Conservation (phyloP, 805 yeast species). For the Metschnikowia vanudenii region DNA sequence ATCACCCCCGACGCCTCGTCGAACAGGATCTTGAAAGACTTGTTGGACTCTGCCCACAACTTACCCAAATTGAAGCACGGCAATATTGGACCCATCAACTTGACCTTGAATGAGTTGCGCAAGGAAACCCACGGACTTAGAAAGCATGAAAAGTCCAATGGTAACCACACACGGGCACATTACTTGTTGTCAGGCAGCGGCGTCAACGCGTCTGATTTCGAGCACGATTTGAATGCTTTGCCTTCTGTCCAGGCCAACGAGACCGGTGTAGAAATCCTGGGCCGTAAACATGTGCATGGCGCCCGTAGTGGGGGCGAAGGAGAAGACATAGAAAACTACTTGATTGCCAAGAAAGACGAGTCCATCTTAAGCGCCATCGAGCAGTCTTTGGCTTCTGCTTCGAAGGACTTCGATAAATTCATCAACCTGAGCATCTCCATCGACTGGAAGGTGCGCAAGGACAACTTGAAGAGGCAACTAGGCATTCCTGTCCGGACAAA, state of each 20-base stretch:
- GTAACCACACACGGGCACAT: constrained; percentile 68
- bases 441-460: constrained; percentile 82
- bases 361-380: constrained; percentile 81
- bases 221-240: constrained; percentile 48
- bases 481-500: constrained; percentile 38
- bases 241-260: constrained; percentile 12
- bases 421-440: constrained; percentile 68
- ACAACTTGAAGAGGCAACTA: constrained; percentile 68
- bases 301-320: neutral
- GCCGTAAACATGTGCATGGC: neutral
- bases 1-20: constrained; percentile 16
- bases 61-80: constrained; percentile 59
- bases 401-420: constrained; percentile 78
- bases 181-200: constrained; percentile 90
- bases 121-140: constrained; percentile 62
- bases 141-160: constrained; percentile 28
- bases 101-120: constrained; percentile 76
- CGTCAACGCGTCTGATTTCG: constrained; percentile 79
- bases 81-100: constrained; percentile 76
- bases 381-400: constrained; percentile 67
- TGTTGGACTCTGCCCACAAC: constrained; percentile 73
- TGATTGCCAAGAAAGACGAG: constrained; percentile 74
- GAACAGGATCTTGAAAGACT: constrained; percentile 52
- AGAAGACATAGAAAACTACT: constrained; percentile 51
- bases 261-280: constrained; percentile 1